Base-by-base conservation (phyloP, 2,329 filamentous ascomycete genomes). In the Cryphonectria naterciae region DNA sequence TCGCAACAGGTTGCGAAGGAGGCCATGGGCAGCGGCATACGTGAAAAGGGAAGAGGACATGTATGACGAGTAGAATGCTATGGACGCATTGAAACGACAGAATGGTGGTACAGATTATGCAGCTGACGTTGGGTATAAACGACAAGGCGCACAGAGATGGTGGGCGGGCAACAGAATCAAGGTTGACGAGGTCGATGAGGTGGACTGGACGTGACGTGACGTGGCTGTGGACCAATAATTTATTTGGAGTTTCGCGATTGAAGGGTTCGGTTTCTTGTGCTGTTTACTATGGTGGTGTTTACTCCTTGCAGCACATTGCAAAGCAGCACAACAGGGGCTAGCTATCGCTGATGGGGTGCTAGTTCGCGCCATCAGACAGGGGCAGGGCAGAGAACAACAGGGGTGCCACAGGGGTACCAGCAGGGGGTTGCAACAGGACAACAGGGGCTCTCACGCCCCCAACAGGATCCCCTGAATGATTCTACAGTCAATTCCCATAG, bases 1-100 rank as follows among this genome's bases (percentile, higher is more conserved):
- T 77, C 86, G 83, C 80, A 89, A 81, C 80, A 81, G 85, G 84
- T 86, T 84, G 83, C 87, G 86, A 78, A 89, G 83, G 76, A 85
- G 66, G 66, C 66, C 66, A 61, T 63, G 56, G 39, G 60, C 39
- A 54, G 22, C 49, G 66, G 43, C 56, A 63, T 63, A 41, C 41
- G 56, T 62, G 43, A 39, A 35, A 52, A 25, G 43, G 41, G 58
- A 49, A 63, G 58, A 62, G 66, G 66, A 68, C 66, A 68, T 68
- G 66, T 62, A 46, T 17, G 39, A 68, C 56, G 17, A 49, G 17
- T n/a, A 32, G 19, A 49, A 54, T 37, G 58, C 28, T 61, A 62
- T 35, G 22, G 41, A 68, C 39, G 35, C 65, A 67, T 67, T n/a
- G 65, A 64, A 46, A 46, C 61, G 61, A 32, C 25, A 46, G 61